These are phyloP conservation scores for Neonectria hederae DNA, from an alignment of 2,329 filamentous ascomycete genomes.

Conservation along the genomic window DNA sequence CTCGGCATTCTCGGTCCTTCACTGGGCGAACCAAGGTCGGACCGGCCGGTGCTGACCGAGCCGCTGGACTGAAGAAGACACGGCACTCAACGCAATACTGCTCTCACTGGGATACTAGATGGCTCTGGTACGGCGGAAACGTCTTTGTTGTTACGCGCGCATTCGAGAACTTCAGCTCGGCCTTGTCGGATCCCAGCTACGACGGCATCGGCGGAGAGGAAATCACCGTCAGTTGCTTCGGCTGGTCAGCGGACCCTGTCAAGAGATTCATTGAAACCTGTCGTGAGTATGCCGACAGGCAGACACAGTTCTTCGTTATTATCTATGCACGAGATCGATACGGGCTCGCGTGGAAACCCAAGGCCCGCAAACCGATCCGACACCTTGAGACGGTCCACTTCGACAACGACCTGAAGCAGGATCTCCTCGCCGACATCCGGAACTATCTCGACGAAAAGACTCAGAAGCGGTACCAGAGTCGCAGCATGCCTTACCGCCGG, in stretches of 20 bases:
- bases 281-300: constrained; percentile 58
- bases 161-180: constrained; percentile 49
- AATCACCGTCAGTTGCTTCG: constrained; percentile 59
- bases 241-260: constrained; percentile 60
- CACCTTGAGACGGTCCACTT: constrained; percentile 62
- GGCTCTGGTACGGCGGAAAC: constrained; percentile 60
- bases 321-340: constrained; percentile 58
- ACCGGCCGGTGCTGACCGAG: constrained; percentile 47
- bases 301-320: constrained; percentile 60
- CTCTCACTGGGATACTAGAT: constrained; percentile 55
- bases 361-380: constrained; percentile 58
- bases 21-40: constrained; percentile 55
- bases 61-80: constrained; percentile 53
- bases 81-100: constrained; percentile 54
- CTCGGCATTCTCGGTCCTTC: constrained; percentile 52
- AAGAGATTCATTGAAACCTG: constrained; percentile 56
- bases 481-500: constrained; percentile 52
- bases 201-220: constrained; percentile 58
- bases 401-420: constrained; percentile 55
- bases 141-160: constrained; percentile 57
- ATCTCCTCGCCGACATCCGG: constrained; percentile 59
- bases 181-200: constrained; percentile 53
- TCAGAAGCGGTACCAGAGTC: constrained; percentile 68
- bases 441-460: constrained; percentile 61
- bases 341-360: constrained; percentile 59